phyloP scores from a whole-genome alignment of 2,329 filamentous ascomycete genomes.

The Exophiala aquamarina region DNA sequence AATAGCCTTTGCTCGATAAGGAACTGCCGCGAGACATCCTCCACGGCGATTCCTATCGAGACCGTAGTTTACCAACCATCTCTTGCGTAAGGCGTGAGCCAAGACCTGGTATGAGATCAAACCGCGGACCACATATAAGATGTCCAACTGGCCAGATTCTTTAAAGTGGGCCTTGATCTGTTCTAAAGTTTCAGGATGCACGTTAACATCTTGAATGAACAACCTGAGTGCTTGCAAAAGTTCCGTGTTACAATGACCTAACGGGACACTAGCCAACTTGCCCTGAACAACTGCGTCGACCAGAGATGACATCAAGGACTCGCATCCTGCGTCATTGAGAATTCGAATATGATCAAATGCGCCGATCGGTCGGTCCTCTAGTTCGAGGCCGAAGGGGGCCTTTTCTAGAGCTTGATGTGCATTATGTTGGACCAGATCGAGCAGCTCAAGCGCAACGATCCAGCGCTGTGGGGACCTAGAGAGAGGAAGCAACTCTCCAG shows the following conservation, averaged over 20 bases:
- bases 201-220: conserved; percentile 11
- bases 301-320: conserved; percentile 15
- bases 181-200: not conserved
- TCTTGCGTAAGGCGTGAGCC: conserved; percentile 56
- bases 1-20: conserved; percentile 60
- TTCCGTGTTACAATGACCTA: conserved; percentile 21
- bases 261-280: conserved; percentile 24
- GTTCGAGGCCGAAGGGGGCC: conserved; percentile 13
- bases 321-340: conserved; percentile 17
- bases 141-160: conserved; percentile 3
- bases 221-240: conserved; percentile 9
- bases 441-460: conserved; percentile 54
- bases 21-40: conserved; percentile 56
- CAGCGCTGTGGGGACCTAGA: conserved; percentile 59
- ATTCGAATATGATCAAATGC: conserved; percentile 28
- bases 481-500: conserved; percentile 53
- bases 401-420: conserved; percentile 7
- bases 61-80: conserved; percentile 68
- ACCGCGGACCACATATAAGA: conserved; percentile 39
- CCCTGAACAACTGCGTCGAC: conserved; percentile 17
- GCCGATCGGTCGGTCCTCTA: conserved; percentile 12
- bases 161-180: conserved; percentile 8
- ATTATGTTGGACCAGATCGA: conserved; percentile 15
- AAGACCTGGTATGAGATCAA: conserved; percentile 59
- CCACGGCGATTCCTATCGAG: conserved; percentile 46